Percentiles rank a stretch among this genome's conserved stretches.
Evolutionary conservation across 495 filamentous ascomycete genomes (phyloP).

Genomic region (Xylaria castorea): DNA sequence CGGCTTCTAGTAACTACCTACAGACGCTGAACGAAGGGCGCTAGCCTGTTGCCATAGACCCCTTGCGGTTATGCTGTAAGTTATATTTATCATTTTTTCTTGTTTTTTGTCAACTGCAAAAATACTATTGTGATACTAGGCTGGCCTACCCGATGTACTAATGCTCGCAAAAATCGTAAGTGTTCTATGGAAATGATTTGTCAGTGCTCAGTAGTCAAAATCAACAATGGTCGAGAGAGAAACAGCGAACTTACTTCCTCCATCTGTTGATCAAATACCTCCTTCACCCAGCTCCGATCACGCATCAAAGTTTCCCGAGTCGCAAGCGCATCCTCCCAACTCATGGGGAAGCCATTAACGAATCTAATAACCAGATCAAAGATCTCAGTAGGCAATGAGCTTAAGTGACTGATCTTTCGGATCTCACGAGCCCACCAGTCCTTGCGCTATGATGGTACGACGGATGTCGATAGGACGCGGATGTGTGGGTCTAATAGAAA

Average conservation of each 20-base stretch:
- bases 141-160: background rate
- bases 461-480: conserved; percentile 59
- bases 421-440: conserved; percentile 53
- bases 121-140: background rate
- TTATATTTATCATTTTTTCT: background rate
- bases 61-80: background rate
- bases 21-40: background rate
- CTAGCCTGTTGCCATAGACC: background rate
- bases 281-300: conserved; percentile 25
- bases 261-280: background rate
- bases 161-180: conserved; percentile 7
- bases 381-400: conserved; percentile 34
- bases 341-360: conserved; percentile 34
- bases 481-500: conserved; percentile 63
- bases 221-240: background rate
- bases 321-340: conserved; percentile 34
- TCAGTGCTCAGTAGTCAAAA: background rate
- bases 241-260: background rate
- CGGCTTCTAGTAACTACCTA: background rate
- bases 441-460: conserved; percentile 61
- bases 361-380: conserved; percentile 33
- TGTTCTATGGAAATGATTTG: background rate
- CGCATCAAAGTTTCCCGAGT: conserved; percentile 31
- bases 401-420: conserved; percentile 16
- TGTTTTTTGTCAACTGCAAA: background rate